Base-by-base conservation (phyloP, 805 yeast species). In the Candida peoriensis region DNA sequence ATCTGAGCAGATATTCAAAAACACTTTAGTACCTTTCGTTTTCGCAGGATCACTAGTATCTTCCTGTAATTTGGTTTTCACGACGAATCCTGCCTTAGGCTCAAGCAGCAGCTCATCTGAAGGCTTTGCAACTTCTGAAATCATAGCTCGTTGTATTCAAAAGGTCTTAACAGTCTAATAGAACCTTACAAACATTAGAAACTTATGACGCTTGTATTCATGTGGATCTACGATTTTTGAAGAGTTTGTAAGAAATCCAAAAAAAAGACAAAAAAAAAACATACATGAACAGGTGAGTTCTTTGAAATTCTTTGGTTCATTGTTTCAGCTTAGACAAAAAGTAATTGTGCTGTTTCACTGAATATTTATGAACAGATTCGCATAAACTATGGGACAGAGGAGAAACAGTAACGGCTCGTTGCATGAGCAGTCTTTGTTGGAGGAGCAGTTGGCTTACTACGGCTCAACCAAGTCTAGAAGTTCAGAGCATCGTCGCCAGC, bases 1-100 rank as follows among this genome's bases (percentile, higher is more conserved):
- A 47, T 80, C 79, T 16, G 78, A 73, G 52, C 95, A 84, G 0
- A 88, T 64, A 55, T 89, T 89, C 31, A 89, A 67, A 54, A 89
- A 89, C 8, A 85, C 72, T 48, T 89, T 89, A 2, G 78, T 68
- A 1, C 68, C 71, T 54, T 42, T 42, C 41, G 47, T 50, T 17
- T 64, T 58, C 63, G 60, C 16, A 8, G 42, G 43, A 16, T 36
- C 36, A 4, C 20, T 12, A 1, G 47, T 34, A 2, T 43, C 32
- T 15, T 26, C 11, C 18, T 29, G 55, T 2, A 81, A 58, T 36
- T 66, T 61, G 0, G 89, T 70, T 55, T 86, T 86, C 24, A 84
- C 68, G 16, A 83, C 95, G 57, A 83, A 85, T 5, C 77, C 81
- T 0, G 93, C 80, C 13, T 52, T 60, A 0, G 95, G 95, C 8